A percentile compares a stretch with the other conserved stretches of the same genome.
These are phyloP conservation scores for Ambrosia artemisiifolia DNA, from an alignment of 129 eudicot genomes.

Conservation along the genomic window DNA sequence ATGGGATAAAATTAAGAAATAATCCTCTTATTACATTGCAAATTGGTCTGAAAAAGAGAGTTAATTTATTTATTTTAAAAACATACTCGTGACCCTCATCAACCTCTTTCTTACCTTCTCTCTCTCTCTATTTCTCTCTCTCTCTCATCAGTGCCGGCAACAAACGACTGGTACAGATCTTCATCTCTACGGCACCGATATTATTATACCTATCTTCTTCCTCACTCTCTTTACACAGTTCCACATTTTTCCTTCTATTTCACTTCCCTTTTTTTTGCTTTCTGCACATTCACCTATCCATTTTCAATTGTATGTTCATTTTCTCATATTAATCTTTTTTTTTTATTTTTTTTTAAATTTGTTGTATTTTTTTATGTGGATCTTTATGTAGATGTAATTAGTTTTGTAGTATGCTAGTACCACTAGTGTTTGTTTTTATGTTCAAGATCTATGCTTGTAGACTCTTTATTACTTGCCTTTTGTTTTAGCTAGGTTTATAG, in stretches of 20 bases:
- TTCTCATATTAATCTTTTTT: not conserved
- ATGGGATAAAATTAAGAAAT: too few species aligned
- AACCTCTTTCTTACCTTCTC: slow-evolving; percentile 21
- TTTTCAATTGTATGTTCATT: not conserved
- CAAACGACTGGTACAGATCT: slow-evolving; percentile 41
- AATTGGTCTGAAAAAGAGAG: not conserved
- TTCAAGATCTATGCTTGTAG: slow-evolving; percentile 13
- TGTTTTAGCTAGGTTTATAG: not conserved
- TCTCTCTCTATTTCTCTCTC: slow-evolving; percentile 21
- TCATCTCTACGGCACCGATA: slow-evolving; percentile 24
- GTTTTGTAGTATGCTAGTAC: not conserved
- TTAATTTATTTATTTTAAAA: slow-evolving; percentile 27
- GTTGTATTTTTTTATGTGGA: slow-evolving; percentile 7
- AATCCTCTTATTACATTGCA: too few species aligned
- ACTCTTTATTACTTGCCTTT: not conserved
- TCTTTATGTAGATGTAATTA: slow-evolving; percentile 21
- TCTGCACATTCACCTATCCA: not conserved
- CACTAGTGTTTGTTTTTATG: not conserved
- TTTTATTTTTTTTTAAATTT: not conserved
- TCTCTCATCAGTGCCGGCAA: slow-evolving; percentile 40
- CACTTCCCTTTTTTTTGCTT: too few species aligned
- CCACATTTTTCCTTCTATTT: slow-evolving; percentile 18
- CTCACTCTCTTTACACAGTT: not conserved
- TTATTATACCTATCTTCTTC: slow-evolving; percentile 17
- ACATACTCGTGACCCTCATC: slow-evolving; percentile 39